Evolutionary conservation across 108 stramenopile genomes (phyloP).

Genomic region (Conticribra weissflogii): DNA sequence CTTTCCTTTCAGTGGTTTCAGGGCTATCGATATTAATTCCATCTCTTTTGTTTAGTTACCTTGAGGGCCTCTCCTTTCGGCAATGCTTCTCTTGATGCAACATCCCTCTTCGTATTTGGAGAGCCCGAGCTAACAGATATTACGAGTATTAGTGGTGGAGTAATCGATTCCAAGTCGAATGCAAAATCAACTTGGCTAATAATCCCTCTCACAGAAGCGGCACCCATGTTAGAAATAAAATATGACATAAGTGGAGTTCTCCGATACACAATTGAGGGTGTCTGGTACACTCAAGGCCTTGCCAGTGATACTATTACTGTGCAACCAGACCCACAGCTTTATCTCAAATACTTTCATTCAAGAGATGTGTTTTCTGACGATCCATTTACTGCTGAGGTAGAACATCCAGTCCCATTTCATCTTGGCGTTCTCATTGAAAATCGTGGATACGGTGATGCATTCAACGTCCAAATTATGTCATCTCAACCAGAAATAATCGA

Average conservation of each 20-base stretch:
- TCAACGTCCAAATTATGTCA: constrained; percentile 22
- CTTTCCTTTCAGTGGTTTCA: no score
- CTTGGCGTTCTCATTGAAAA: constrained; percentile 40
- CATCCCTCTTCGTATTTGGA: constrained; percentile 33
- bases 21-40: not conserved
- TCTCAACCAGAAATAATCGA: constrained; percentile 43
- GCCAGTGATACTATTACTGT: constrained; percentile 36
- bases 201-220: constrained; percentile 31
- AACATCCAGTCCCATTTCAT: constrained; percentile 27
- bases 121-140: constrained; percentile 22
- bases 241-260: constrained; percentile 34
- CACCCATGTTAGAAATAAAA: constrained; percentile 42
- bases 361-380: constrained; percentile 41
- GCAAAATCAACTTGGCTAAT: constrained; percentile 38
- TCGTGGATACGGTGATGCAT: constrained; percentile 34
- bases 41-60: constrained; percentile 16
- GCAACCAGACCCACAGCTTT: constrained; percentile 37
- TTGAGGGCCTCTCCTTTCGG: constrained; percentile 26
- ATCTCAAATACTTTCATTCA: constrained; percentile 37
- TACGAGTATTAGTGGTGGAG: constrained; percentile 30
- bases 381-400: constrained; percentile 26
- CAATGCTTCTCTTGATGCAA: constrained; percentile 27
- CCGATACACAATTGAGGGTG: constrained; percentile 34
- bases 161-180: constrained; percentile 13
- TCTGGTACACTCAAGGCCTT: constrained; percentile 21